Conservation (phyloP, 495 filamentous ascomycete genomes). For the Penicillium cosmopolitanum region DNA sequence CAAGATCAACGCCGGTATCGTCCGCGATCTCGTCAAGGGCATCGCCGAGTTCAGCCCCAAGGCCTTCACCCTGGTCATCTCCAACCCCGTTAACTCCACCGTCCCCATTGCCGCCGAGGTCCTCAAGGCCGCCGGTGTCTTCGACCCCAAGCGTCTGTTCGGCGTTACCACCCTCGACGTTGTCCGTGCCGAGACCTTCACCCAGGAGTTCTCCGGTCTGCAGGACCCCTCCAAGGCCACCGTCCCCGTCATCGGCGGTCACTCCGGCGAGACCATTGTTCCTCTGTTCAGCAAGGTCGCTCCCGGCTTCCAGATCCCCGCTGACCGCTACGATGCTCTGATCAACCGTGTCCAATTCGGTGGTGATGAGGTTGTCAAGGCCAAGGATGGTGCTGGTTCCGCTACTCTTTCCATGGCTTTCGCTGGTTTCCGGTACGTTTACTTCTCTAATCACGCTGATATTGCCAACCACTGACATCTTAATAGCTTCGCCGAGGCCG, state of each 20-base stretch:
- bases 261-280: slow-evolving; percentile 97
- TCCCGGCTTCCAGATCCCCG: slow-evolving; percentile 77
- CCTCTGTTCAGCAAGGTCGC: slow-evolving; percentile 92
- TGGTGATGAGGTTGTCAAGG: slow-evolving; percentile 97
- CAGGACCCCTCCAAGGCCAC: slow-evolving; percentile 77
- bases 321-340: slow-evolving; percentile 82
- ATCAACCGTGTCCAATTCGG: slow-evolving; percentile 97
- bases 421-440: slow-evolving; percentile 82
- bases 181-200: slow-evolving; percentile 96
- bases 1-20: slow-evolving; percentile 96
- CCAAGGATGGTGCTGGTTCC: slow-evolving; percentile 93
- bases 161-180: slow-evolving; percentile 98
- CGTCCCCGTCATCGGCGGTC: slow-evolving; percentile 93
- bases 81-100: slow-evolving; percentile 98
- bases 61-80: slow-evolving; percentile 93
- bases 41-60: slow-evolving; percentile 87
- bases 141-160: slow-evolving; percentile 91
- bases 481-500: slow-evolving; percentile 83
- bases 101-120: slow-evolving; percentile 97
- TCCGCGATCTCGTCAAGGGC: slow-evolving; percentile 81
- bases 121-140: slow-evolving; percentile 88
- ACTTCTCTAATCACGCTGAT: slow-evolving; percentile 7
- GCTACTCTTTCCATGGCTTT: slow-evolving; percentile 98
- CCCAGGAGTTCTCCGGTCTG: slow-evolving; percentile 80
- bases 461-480: slow-evolving; percentile 20